These are phyloP conservation scores for Besnoitia besnoiti DNA, from an alignment of 169 alveolate genomes.

Conservation along the genomic window DNA sequence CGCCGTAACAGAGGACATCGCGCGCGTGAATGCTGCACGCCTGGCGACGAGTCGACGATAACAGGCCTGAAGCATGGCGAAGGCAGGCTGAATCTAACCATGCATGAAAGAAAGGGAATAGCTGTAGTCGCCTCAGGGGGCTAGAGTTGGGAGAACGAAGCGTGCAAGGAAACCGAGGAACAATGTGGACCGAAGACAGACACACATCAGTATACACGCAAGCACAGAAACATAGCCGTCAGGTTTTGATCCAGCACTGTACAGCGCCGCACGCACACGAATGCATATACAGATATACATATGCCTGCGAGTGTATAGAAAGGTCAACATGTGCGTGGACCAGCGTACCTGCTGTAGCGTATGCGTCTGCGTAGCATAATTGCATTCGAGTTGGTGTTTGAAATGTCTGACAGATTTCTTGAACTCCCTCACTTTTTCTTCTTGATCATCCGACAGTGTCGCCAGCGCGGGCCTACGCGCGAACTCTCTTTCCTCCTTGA, in stretches of 20 bases:
- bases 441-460: constrained; percentile 1
- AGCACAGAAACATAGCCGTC: not conserved
- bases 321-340: not conserved
- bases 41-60: too few species aligned
- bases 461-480: not conserved
- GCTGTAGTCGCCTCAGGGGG: too few species aligned
- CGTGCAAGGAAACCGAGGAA: too few species aligned
- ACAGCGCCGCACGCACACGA: not conserved
- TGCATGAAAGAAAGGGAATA: too few species aligned
- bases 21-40: too few species aligned
- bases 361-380: not conserved
- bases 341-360: not conserved
- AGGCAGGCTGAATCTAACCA: too few species aligned
- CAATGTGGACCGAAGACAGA: too few species aligned
- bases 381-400: constrained; percentile 45
- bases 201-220: too few species aligned
- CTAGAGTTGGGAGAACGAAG: too few species aligned
- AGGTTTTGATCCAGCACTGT: not conserved
- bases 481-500: not conserved
- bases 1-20: too few species aligned
- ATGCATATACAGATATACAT: not conserved
- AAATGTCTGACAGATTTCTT: not conserved
- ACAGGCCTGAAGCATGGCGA: too few species aligned
- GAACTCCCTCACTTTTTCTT: constrained; percentile 11
- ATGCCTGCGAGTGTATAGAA: not conserved